These are phyloP conservation scores for Colletotrichum neosansevieriae DNA, from an alignment of 2,329 filamentous ascomycete species.

Conservation along the genomic window DNA sequence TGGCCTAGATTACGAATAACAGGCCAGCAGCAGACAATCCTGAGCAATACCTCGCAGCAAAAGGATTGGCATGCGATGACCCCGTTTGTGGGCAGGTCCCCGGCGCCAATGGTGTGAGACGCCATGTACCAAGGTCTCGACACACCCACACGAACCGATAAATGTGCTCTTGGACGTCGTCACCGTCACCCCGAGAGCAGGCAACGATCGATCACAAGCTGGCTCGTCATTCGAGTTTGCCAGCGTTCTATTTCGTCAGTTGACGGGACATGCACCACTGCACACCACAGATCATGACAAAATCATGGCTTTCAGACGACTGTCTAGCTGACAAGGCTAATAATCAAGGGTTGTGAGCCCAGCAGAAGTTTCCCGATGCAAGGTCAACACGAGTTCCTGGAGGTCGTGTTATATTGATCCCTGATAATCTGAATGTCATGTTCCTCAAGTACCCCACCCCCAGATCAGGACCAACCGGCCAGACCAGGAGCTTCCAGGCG, in stretches of 20 bases:
- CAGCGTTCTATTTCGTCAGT: conserved; percentile 14
- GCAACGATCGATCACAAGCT: conserved; percentile 31
- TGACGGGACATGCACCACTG: conserved; percentile 5
- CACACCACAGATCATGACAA: neutral
- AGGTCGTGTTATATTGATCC: conserved; percentile 4
- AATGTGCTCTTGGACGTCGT: conserved; percentile 37
- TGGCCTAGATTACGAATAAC: neutral
- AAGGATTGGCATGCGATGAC: conserved; percentile 33
- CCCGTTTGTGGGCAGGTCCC: conserved; percentile 26
- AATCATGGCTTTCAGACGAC: conserved; percentile 5
- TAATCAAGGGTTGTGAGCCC: neutral
- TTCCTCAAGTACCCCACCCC: conserved; percentile 18
- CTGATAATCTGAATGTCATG: neutral
- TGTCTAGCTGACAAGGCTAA: neutral
- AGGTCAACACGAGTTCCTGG: conserved; percentile 3
- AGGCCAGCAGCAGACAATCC: neutral
- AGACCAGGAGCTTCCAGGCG: conserved; percentile 36
- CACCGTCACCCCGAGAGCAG: conserved; percentile 36
- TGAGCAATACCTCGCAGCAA: conserved; percentile 6
- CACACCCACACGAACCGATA: conserved; percentile 7
- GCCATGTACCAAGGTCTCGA: conserved; percentile 7
- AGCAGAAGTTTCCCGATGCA: conserved; percentile 14
- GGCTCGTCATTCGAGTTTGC: too few species aligned
- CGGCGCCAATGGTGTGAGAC: conserved; percentile 27
- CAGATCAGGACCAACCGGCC: conserved; percentile 30